Evolutionary conservation across 108 stramenopile genomes (phyloP).

Genomic region (Fragilaria radians): DNA sequence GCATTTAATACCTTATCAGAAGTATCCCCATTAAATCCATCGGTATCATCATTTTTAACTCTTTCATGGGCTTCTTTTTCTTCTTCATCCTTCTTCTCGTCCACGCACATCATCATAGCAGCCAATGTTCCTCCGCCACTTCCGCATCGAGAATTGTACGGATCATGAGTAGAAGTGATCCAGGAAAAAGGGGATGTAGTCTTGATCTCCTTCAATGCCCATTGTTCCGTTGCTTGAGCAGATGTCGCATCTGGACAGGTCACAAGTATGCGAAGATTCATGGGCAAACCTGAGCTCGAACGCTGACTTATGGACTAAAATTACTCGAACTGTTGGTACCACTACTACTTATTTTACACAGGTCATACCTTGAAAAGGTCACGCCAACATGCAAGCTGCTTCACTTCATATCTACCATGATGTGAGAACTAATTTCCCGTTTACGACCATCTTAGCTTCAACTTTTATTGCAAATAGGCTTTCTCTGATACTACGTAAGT

Average conservation of each 20-base stretch:
- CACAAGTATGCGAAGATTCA: conserved; percentile 42
- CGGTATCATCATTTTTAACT: neutral
- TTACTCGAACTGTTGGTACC: too few species aligned
- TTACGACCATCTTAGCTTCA: too few species aligned
- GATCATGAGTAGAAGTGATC: conserved; percentile 62
- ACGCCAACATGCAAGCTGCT: too few species aligned
- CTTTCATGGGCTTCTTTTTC: neutral
- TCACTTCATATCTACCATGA: too few species aligned
- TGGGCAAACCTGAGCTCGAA: too few species aligned
- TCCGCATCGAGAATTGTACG: conserved; percentile 55
- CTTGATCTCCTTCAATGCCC: conserved; percentile 4
- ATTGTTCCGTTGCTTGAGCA: conserved; percentile 23
- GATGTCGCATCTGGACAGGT: conserved; percentile 44
- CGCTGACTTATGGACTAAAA: too few species aligned
- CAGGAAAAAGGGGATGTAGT: conserved; percentile 7
- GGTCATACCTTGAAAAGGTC: too few species aligned
- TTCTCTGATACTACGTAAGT: too few species aligned
- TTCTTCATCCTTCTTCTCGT: neutral
- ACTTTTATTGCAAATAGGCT: too few species aligned
- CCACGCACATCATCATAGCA: conserved; percentile 37
- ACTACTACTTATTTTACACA: too few species aligned
- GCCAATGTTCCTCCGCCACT: conserved; percentile 75
- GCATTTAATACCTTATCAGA: conserved; percentile 12
- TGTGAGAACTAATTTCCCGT: too few species aligned
- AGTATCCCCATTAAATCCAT: neutral